A percentile compares a stretch with the other conserved stretches of the same genome.
Evolutionary conservation across 495 filamentous ascomycete species (phyloP).

Genomic region (Podospora pseudopauciseta): DNA sequence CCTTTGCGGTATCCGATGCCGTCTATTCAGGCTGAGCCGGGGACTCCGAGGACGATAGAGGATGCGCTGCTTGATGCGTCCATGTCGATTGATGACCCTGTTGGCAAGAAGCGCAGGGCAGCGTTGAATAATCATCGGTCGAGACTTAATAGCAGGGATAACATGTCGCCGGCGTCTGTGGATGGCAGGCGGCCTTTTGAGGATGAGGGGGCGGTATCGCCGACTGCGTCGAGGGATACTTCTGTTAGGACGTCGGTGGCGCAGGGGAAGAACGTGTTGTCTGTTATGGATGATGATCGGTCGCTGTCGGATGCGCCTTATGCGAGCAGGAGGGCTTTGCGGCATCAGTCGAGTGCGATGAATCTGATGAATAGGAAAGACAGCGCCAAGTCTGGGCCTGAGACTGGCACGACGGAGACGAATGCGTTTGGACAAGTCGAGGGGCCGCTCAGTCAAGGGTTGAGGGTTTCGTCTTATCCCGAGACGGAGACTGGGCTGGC

Average conservation of each 20-base stretch:
- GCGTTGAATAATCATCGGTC: constrained; percentile 51
- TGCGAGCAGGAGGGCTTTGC: constrained; percentile 40
- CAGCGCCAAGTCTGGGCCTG: constrained; percentile 71
- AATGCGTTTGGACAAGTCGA: constrained; percentile 84
- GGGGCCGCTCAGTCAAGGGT: constrained; percentile 54
- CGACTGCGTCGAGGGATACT: constrained; percentile 29
- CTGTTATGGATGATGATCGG: constrained; percentile 29
- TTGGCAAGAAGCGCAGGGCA: constrained; percentile 55
- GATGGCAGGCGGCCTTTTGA: constrained; percentile 32
- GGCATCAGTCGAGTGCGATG: constrained; percentile 74
- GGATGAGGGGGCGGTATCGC: constrained; percentile 25
- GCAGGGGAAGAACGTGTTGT: constrained; percentile 26
- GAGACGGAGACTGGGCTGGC: constrained; percentile 33
- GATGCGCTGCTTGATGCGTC: constrained; percentile 92
- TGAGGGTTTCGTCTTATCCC: constrained; percentile 25
- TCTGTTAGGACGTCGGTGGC: constrained; percentile 30
- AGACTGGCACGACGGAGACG: constrained; percentile 77
- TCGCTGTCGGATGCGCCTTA: constrained; percentile 41
- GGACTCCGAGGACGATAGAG: constrained; percentile 69
- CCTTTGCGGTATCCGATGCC: constrained; percentile 29
- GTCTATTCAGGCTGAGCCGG: constrained; percentile 31
- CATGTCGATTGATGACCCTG: constrained; percentile 72
- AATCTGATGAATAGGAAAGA: constrained; percentile 77
- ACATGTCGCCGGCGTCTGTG: constrained; percentile 36
- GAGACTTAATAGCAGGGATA: constrained; percentile 40